Evolutionary conservation across 352 stramenopile species (phyloP).

Genomic region (Hyphochytrium catenoides): DNA sequence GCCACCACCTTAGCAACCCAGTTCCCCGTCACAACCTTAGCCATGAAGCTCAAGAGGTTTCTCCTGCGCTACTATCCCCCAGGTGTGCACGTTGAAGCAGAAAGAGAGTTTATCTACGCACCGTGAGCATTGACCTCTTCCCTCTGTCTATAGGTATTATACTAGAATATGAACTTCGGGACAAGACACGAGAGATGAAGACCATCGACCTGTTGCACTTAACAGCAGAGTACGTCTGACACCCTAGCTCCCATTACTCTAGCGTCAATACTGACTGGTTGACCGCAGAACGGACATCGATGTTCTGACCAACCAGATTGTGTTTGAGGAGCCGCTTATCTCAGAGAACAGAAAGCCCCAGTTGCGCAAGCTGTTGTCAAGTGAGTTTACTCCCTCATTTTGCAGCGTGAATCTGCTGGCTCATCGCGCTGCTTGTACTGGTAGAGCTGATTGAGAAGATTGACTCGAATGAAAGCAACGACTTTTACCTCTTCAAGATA

Average conservation of each 20-base stretch:
- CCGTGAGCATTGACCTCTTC: not conserved
- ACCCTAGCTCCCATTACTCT: slow-evolving; percentile 1
- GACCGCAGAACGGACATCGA: slow-evolving; percentile 59
- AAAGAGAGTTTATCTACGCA: not conserved
- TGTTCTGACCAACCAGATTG: slow-evolving; percentile 81
- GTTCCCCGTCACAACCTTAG: too few relatives aligned
- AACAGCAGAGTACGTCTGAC: slow-evolving; percentile 44
- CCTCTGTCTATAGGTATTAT: slow-evolving; percentile 43
- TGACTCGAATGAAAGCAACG: slow-evolving; percentile 71
- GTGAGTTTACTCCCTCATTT: slow-evolving; percentile 12
- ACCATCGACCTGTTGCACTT: slow-evolving; percentile 83
- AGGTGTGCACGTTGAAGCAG: slow-evolving; percentile 15
- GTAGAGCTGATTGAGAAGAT: slow-evolving; percentile 83
- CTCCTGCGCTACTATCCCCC: slow-evolving; percentile 83
- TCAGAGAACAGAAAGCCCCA: slow-evolving; percentile 76
- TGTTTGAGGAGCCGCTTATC: slow-evolving; percentile 82
- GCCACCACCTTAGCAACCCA: too few relatives aligned
- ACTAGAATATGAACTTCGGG: slow-evolving; percentile 79
- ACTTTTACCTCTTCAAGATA: slow-evolving; percentile 93
- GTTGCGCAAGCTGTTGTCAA: slow-evolving; percentile 74
- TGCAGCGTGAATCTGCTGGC: not conserved
- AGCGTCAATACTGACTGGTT: not conserved
- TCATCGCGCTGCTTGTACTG: not conserved
- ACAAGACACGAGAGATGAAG: slow-evolving; percentile 78
- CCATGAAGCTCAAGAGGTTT: slow-evolving; percentile 90